phyloP scores from a whole-genome alignment of 352 stramenopile genomes.

The Pythium oligandrum region DNA sequence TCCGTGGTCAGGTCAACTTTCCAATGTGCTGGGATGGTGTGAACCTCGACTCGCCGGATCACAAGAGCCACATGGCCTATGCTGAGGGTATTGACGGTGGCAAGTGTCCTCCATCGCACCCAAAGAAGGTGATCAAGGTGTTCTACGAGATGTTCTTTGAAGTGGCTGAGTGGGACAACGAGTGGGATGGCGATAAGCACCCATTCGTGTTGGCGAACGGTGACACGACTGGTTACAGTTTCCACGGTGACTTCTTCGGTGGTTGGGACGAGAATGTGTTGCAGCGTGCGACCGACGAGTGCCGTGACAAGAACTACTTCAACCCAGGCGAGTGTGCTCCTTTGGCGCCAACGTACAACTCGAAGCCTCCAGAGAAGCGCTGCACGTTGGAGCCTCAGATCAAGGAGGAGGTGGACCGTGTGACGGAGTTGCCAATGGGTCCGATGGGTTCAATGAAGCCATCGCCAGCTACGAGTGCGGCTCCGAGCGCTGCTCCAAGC shows the following conservation, averaged over 20 bases:
- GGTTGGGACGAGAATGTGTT: constrained; percentile 40
- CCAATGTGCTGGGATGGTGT: constrained; percentile 50
- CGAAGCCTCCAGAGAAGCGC: constrained; percentile 21
- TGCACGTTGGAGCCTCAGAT: constrained; percentile 36
- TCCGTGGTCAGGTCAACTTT: constrained; percentile 52
- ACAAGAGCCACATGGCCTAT: constrained; percentile 50
- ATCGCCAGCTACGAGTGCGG: too few species aligned
- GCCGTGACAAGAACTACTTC: constrained; percentile 44
- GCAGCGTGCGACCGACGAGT: constrained; percentile 37
- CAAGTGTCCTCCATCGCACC: constrained; percentile 26
- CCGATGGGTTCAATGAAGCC: too few species aligned
- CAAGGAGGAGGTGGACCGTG: constrained; percentile 20
- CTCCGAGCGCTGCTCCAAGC: too few species aligned
- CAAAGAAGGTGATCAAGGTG: constrained; percentile 53
- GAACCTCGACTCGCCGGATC: constrained; percentile 38
- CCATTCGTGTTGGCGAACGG: constrained; percentile 48
- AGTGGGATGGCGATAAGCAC: constrained; percentile 41
- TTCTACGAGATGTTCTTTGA: constrained; percentile 56
- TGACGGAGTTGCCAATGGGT: constrained; percentile 20
- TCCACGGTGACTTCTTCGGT: constrained; percentile 54
- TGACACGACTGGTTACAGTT: constrained; percentile 38
- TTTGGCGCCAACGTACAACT: constrained; percentile 30
- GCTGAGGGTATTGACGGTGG: constrained; percentile 35
- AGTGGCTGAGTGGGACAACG: constrained; percentile 37
- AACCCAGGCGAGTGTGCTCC: constrained; percentile 39